Evolutionary conservation across 139 green algal species (phyloP).

Genomic region (Micromonas commoda): DNA sequence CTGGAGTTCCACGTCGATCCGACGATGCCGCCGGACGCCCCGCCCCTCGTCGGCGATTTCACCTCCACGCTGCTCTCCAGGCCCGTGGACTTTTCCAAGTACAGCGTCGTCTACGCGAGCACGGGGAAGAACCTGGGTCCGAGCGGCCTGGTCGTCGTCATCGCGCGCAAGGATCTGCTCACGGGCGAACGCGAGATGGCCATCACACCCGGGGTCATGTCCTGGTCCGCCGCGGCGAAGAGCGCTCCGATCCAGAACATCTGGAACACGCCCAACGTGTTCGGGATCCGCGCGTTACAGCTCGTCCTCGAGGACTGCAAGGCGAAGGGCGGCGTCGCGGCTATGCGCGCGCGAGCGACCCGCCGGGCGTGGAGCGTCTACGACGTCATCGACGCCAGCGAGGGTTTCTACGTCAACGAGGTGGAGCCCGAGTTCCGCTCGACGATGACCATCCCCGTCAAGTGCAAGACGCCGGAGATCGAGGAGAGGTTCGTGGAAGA

Average conservation of each 20-base stretch:
- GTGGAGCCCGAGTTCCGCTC: slow-evolving; percentile 30
- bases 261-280: slow-evolving; percentile 41
- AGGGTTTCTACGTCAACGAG: slow-evolving; percentile 36
- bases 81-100: slow-evolving; percentile 85
- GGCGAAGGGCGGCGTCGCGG: slow-evolving; percentile 25
- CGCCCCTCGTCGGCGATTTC: slow-evolving; percentile 78
- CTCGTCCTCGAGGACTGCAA: slow-evolving; percentile 24
- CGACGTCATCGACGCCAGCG: slow-evolving; percentile 29
- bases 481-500: slow-evolving; percentile 33
- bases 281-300: slow-evolving; percentile 31
- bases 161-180: slow-evolving; percentile 38
- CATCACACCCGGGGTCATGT: slow-evolving; percentile 32
- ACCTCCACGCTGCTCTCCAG: slow-evolving; percentile 86
- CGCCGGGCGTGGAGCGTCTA: slow-evolving; percentile 28
- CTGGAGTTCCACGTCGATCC: slow-evolving; percentile 81
- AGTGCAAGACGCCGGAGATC: slow-evolving; percentile 21
- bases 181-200: not conserved
- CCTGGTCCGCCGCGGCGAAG: slow-evolving; percentile 19
- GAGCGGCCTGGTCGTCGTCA: slow-evolving; percentile 33
- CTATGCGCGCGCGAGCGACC: not conserved
- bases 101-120: slow-evolving; percentile 42
- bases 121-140: slow-evolving; percentile 42
- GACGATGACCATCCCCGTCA: slow-evolving; percentile 35
- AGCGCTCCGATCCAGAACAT: slow-evolving; percentile 24
- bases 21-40: slow-evolving; percentile 44